Percentiles rank a stretch among this genome's conserved stretches.
Conservation (phyloP, 2,329 filamentous ascomycete genomes). For the Scleromitrula shiraiana region DNA sequence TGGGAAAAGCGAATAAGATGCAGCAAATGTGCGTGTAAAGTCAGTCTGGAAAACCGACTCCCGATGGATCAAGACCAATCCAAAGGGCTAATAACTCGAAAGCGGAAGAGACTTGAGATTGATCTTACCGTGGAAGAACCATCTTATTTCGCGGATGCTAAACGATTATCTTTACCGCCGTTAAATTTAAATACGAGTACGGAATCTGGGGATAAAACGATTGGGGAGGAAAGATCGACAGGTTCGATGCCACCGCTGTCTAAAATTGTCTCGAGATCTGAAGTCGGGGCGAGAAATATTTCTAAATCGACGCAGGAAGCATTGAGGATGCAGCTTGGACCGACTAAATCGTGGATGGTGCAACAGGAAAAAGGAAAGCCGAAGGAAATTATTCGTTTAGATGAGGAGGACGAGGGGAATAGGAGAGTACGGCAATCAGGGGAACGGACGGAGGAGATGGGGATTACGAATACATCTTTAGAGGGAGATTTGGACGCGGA, state of each 20-base stretch:
- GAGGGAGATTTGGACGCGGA: neutral
- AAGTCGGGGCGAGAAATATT: no score
- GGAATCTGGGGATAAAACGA: no score
- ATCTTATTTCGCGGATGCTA: no score
- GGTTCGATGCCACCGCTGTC: neutral
- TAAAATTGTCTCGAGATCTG: no score
- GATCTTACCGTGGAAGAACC: no score
- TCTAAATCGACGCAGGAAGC: neutral
- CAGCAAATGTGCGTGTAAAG: conserved; percentile 1
- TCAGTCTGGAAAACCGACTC: neutral
- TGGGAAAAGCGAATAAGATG: conserved; percentile 7
- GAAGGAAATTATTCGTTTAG: neutral
- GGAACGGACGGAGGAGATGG: neutral
- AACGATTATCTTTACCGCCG: no score
- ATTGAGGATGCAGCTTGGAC: neutral
- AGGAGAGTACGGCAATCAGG: no score
- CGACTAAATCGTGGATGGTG: neutral
- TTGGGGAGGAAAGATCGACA: no score
- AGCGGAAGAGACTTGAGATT: no score
- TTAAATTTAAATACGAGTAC: no score
- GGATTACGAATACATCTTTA: neutral
- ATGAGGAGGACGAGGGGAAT: neutral
- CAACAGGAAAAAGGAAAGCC: neutral
- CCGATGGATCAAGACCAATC: neutral
- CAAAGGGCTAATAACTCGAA: no score